Evolutionary conservation across 1,284 basidiomycete genomes (phyloP).

Genomic region (Ustilago cynodontis): DNA sequence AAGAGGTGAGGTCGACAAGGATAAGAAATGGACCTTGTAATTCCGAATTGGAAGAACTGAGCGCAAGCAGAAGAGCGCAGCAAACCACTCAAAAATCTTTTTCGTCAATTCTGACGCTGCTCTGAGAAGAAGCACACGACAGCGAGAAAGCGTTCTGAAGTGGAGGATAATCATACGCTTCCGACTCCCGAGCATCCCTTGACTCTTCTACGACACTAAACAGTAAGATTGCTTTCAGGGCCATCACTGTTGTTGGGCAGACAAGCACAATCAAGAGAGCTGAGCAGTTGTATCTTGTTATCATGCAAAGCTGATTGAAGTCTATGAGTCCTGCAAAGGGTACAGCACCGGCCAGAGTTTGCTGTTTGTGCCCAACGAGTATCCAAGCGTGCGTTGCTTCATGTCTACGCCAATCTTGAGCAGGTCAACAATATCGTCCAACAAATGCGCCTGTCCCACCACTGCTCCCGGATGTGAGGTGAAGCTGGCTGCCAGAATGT

Average conservation of each 20-base stretch:
- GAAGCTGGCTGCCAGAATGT: constrained; percentile 78
- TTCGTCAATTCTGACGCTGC: neutral
- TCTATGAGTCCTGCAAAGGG: constrained; percentile 7
- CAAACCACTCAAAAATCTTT: constrained; percentile 6
- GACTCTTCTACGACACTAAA: neutral
- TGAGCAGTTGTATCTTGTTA: too few species aligned
- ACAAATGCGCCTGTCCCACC: constrained; percentile 90
- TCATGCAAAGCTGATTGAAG: neutral
- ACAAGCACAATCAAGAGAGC: too few species aligned
- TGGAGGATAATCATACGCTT: neutral
- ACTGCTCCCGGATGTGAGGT: constrained; percentile 69
- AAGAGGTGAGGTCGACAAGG: neutral
- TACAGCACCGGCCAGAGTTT: constrained; percentile 48
- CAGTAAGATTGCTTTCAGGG: too few species aligned
- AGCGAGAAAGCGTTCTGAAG: constrained; percentile 8
- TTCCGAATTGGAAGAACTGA: neutral
- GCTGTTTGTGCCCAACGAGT: constrained; percentile 74
- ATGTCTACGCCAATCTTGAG: constrained; percentile 77
- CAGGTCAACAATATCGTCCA: constrained; percentile 84
- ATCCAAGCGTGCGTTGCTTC: constrained; percentile 81
- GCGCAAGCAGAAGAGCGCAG: neutral
- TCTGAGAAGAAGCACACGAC: constrained; percentile 5
- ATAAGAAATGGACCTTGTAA: neutral
- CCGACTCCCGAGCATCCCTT: constrained; percentile 14
- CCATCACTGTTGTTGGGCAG: too few species aligned